Evolutionary conservation across 192 early-diverging fungal species (phyloP), one percentile per base, ranked within the genome.

Genomic region (Mortierella hygrophila): DNA sequence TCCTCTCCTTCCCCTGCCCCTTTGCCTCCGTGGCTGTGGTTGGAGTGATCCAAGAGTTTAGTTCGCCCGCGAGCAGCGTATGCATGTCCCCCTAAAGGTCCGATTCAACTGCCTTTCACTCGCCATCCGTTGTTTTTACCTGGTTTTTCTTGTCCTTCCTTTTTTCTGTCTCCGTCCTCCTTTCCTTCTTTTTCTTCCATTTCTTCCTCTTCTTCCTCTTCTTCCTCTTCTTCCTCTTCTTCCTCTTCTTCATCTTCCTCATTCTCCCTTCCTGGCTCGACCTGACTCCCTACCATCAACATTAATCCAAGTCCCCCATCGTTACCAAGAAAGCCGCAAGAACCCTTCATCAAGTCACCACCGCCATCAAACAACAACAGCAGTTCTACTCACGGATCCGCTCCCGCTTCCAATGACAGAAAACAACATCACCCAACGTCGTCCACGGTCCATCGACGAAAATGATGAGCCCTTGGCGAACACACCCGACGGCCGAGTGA

Each of bases 381-480:
- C 15, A 49, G 16, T 49, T n/a, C 55, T 21, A 57, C 23, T 57
- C 55, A 9, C 55, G 55, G n/a, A 57, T n/a, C n/a, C n/a, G n/a
- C n/a, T 57, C 20, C 55, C 16, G 6, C n/a, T 6, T 26, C 29
- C 60, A 65, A 65, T 65, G 60, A 29, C 60, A 65, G 29, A 65
- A 8, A 26, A 65, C 13, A 65, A 3, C 26, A 65, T 10, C 26
- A 65, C 29, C 11, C 60, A 35, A 13, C 60, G 26, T 65, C 60
- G 60, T 32, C 60, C 60, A 32, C 60, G 60, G 10, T 32, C 60
- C 2, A 65, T 65, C 29, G 60, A 65, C 29, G 60, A 26, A 65
- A 6, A 65, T 42, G 83, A 78, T 21, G 82, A 80, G 54, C 83
- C 77, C 38, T 68, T 79, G 6, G 72, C 68, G 23, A 79, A 79